Base-by-base conservation (phyloP, 2,329 filamentous ascomycete genomes). In the Aplosporella prunicola region DNA sequence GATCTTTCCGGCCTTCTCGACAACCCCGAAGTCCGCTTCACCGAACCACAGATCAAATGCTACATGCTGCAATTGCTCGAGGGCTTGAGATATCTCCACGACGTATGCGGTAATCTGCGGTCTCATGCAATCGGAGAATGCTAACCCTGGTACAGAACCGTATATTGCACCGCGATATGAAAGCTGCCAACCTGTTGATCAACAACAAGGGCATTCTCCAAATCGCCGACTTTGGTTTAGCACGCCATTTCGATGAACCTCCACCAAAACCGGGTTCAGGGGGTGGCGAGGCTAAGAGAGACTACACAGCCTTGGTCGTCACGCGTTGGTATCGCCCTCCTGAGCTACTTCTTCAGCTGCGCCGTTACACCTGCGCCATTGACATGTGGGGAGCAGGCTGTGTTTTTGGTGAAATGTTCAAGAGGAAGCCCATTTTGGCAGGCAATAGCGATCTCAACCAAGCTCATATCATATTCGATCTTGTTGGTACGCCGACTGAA, bases 371-470 rank as follows among this genome's bases (percentile, higher is more conserved):
- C n/a, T 86, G 88, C 10, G 88, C 91, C 8, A 95, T 98, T 51
- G 91, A 98, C 60, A 78, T 98, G 64, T 98, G 91, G 91, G 91
- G 91, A 50, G 89, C 95, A 48, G 91, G 89, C n/a, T 98, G 91
- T 55, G 87, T 98, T 2, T 95, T 98, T 62, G 91, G 87, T 35
- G 91, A 98, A 58, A 98, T 98, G 89, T 81, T 95, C 46, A 78
- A 86, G 50, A 80, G 86, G 24, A 93, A 89, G 57, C 91, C 91
- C 0, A 96, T 98, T 36, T 71, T 98, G 28, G 76, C 87, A 6
- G 91, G 91, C 9, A 86, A 85, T 47, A 93, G 82, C 50, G 91
- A 98, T 53, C 64, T 76, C 5, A 81, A 95, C 52, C 91, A 98
- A 60, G 78, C 93, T 9, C 82, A 94, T 9, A 78, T 94, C 31